These are phyloP conservation scores for Debaryomyces robertsiae DNA, from an alignment of 1,139 yeast species.

Conservation along the genomic window DNA sequence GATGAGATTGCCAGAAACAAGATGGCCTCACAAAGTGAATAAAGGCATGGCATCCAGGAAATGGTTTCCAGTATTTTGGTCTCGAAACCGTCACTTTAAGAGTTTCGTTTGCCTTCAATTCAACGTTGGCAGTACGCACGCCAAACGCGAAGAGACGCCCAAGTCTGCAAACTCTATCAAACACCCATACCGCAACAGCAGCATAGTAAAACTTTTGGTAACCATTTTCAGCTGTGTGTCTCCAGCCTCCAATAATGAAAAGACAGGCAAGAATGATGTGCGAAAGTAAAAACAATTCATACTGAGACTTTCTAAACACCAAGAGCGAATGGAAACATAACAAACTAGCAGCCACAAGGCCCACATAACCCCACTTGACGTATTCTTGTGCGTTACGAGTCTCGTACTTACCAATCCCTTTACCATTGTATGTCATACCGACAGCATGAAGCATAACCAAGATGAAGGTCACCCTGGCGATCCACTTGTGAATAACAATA, in stretches of 20 bases:
- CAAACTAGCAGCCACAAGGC: slow-evolving; percentile 39
- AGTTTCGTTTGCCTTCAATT: slow-evolving; percentile 40
- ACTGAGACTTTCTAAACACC: slow-evolving; percentile 54
- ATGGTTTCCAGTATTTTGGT: slow-evolving; percentile 42
- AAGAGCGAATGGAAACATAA: slow-evolving; percentile 52
- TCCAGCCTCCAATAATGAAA: slow-evolving; percentile 61
- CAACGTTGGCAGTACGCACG: slow-evolving; percentile 36
- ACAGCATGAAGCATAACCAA: slow-evolving; percentile 54
- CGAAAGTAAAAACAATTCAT: slow-evolving; percentile 61
- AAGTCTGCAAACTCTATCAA: slow-evolving; percentile 45
- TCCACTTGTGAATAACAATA: slow-evolving; percentile 66
- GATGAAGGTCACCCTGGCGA: slow-evolving; percentile 51
- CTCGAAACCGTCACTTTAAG: slow-evolving; percentile 43
- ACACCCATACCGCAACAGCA: slow-evolving; percentile 44
- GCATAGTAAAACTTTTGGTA: slow-evolving; percentile 47
- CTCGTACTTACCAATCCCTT: slow-evolving; percentile 30
- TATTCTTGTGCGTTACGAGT: slow-evolving; percentile 41
- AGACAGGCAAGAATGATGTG: slow-evolving; percentile 63
- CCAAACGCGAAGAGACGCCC: slow-evolving; percentile 40
- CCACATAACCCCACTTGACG: slow-evolving; percentile 59
- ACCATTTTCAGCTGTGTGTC: slow-evolving; percentile 51
- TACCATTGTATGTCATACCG: slow-evolving; percentile 35
- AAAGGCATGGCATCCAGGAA: slow-evolving; percentile 57
- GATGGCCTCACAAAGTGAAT: slow-evolving; percentile 43
- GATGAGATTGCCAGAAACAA: slow-evolving; percentile 49